phyloP scores from a whole-genome alignment of 1,139 yeast genomes.

The Candida sanyaensis region DNA sequence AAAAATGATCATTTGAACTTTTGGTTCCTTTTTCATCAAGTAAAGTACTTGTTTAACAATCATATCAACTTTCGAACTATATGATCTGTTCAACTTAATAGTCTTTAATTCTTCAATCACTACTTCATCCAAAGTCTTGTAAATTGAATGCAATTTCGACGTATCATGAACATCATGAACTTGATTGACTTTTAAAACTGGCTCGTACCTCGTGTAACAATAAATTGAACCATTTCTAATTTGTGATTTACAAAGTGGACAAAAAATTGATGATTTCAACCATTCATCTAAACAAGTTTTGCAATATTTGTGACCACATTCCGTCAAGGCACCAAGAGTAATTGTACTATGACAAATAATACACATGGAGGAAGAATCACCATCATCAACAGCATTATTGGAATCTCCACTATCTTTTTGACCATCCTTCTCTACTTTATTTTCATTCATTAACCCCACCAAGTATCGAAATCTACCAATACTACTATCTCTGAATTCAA shows the following conservation, averaged over 20 bases:
- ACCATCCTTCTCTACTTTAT: conserved; percentile 12
- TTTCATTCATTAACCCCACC: conserved; percentile 25
- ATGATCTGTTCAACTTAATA: conserved; percentile 47
- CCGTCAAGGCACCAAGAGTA: conserved; percentile 73
- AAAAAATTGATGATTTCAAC: conserved; percentile 54
- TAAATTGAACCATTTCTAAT: conserved; percentile 52
- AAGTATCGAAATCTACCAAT: conserved; percentile 65
- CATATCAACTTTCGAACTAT: conserved; percentile 85
- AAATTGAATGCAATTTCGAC: conserved; percentile 43
- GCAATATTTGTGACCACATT: conserved; percentile 91
- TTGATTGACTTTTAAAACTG: conserved; percentile 49
- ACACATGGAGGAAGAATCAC: conserved; percentile 49
- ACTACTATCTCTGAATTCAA: conserved; percentile 32
- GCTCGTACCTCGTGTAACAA: conserved; percentile 54
- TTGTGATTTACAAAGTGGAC: conserved; percentile 76
- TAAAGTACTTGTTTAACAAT: conserved; percentile 72
- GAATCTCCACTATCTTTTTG: conserved; percentile 11
- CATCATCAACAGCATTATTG: conserved; percentile 17
- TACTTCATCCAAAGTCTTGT: conserved; percentile 46
- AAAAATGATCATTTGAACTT: conserved; percentile 78
- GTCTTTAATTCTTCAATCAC: conserved; percentile 47
- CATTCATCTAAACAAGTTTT: conserved; percentile 74
- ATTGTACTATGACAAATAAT: conserved; percentile 75
- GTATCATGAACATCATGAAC: conserved; percentile 31
- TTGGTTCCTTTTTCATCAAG: conserved; percentile 57